Conservation (phyloP, 1,139 yeast species). For the Yamadazyma diddensiae region DNA sequence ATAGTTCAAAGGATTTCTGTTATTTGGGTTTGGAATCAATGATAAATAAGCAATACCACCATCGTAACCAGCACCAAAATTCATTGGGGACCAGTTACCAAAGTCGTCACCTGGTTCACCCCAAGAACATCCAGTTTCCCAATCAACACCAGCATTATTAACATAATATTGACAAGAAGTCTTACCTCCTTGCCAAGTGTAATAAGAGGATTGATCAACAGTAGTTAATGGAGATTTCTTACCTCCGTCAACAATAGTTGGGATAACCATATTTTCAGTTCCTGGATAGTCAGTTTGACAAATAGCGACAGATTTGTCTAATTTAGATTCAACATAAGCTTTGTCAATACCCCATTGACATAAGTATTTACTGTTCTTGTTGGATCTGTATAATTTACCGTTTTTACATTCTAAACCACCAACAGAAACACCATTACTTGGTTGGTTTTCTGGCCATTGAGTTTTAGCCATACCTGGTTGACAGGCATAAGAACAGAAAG, state of each 20-base stretch:
- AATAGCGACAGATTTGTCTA: slow-evolving; percentile 60
- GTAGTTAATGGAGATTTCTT: slow-evolving; percentile 56
- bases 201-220: slow-evolving; percentile 62
- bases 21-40: slow-evolving; percentile 81
- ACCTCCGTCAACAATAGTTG: slow-evolving; percentile 68
- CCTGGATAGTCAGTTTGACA: slow-evolving; percentile 91
- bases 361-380: slow-evolving; percentile 54
- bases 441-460: slow-evolving; percentile 78
- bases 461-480: slow-evolving; percentile 91
- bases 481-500: slow-evolving; percentile 82
- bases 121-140: slow-evolving; percentile 76
- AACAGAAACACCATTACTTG: slow-evolving; percentile 69
- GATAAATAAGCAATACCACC: slow-evolving; percentile 67
- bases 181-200: slow-evolving; percentile 59
- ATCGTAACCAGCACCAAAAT: slow-evolving; percentile 70
- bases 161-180: slow-evolving; percentile 82
- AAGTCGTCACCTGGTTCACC: slow-evolving; percentile 60
- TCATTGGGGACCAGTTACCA: slow-evolving; percentile 86
- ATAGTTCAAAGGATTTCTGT: slow-evolving; percentile 57
- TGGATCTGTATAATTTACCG: slow-evolving; percentile 69
- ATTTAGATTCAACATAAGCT: slow-evolving; percentile 58
- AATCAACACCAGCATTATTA: slow-evolving; percentile 74
- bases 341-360: slow-evolving; percentile 75
- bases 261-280: slow-evolving; percentile 83
- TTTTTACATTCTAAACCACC: slow-evolving; percentile 73